Percentiles rank a stretch among this genome's conserved stretches.
Evolutionary conservation across 2,329 filamentous ascomycete species (phyloP).

Genomic region (Aspergillus thermomutatus): DNA sequence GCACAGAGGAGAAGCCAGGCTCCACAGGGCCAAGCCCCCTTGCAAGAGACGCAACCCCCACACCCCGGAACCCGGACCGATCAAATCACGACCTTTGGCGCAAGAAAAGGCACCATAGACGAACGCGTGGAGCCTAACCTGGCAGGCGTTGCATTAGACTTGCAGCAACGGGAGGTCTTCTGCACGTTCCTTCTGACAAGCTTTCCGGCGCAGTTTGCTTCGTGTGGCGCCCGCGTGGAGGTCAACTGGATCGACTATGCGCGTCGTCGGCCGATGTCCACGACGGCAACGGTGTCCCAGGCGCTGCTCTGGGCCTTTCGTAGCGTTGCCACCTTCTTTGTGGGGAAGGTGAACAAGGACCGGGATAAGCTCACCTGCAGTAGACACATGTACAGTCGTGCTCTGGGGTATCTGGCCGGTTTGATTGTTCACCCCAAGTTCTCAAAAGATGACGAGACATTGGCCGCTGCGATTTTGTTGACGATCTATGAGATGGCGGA

Average conservation of each 20-base stretch:
- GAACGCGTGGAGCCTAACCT: conserved; percentile 10
- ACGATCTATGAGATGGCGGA: conserved; percentile 9
- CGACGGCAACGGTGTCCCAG: not conserved
- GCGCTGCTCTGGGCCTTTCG: conserved; percentile 11
- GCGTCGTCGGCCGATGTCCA: not conserved
- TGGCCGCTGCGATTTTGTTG: conserved; percentile 4
- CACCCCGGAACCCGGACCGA: not conserved
- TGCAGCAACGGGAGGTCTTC: conserved; percentile 12
- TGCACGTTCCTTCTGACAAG: conserved; percentile 6
- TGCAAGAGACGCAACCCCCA: not conserved
- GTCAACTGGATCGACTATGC: conserved; percentile 9
- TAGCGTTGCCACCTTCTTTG: conserved; percentile 5
- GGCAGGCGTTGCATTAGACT: conserved; percentile 2
- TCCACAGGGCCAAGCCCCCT: not conserved
- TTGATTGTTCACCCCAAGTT: conserved; percentile 1
- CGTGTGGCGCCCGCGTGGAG: conserved; percentile 9
- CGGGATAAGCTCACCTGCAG: conserved; percentile 3
- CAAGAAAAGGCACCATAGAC: conserved; percentile 2
- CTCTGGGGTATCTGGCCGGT: conserved; percentile 1
- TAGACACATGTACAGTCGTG: conserved; percentile 4
- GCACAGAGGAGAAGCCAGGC: not conserved
- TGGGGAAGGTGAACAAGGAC: conserved; percentile 5
- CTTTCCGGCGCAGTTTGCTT: conserved; percentile 13
- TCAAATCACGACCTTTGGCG: not conserved
- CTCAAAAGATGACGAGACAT: not conserved